These are phyloP conservation scores for Uronychia setigera DNA, from an alignment of 73 alveolate genomes.

Conservation along the genomic window DNA sequence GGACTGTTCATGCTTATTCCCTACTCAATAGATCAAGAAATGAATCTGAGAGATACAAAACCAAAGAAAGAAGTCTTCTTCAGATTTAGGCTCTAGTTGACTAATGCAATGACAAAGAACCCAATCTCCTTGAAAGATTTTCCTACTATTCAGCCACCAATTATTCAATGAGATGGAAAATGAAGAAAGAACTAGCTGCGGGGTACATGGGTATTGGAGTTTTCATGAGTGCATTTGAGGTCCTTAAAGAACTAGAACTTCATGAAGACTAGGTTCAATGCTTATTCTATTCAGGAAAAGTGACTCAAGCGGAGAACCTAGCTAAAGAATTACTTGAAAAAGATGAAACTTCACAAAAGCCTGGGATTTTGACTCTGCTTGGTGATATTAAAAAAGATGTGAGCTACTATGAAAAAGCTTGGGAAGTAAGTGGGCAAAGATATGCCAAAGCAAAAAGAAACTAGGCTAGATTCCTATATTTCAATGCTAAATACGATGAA, in stretches of 20 bases:
- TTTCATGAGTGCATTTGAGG: conserved; percentile 89
- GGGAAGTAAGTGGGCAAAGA: conserved; percentile 91
- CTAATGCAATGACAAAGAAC: conserved; percentile 88
- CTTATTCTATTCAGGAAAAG: conserved; percentile 82
- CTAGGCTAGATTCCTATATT: conserved; percentile 77
- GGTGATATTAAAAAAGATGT: conserved; percentile 93
- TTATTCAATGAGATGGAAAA: conserved; percentile 85
- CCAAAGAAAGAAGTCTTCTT: conserved; percentile 88
- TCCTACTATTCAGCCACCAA: conserved; percentile 68
- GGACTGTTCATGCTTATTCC: conserved; percentile 90
- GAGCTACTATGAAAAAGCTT: conserved; percentile 87
- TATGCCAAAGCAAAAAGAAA: conserved; percentile 95
- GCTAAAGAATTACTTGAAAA: conserved; percentile 77
- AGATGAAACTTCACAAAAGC: conserved; percentile 64
- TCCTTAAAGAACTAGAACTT: conserved; percentile 86
- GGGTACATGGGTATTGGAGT: conserved; percentile 91
- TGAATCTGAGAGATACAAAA: conserved; percentile 86
- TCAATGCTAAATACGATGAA: conserved; percentile 69
- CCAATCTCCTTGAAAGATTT: conserved; percentile 76
- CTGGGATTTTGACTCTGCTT: conserved; percentile 88
- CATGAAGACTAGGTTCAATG: conserved; percentile 95
- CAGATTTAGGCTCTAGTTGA: conserved; percentile 92
- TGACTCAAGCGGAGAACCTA: conserved; percentile 85
- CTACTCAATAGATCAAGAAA: conserved; percentile 89
- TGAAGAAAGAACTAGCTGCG: conserved; percentile 88